These are phyloP conservation scores for Botrytis fabae DNA, from an alignment of 2,329 filamentous ascomycete genomes.

Conservation along the genomic window DNA sequence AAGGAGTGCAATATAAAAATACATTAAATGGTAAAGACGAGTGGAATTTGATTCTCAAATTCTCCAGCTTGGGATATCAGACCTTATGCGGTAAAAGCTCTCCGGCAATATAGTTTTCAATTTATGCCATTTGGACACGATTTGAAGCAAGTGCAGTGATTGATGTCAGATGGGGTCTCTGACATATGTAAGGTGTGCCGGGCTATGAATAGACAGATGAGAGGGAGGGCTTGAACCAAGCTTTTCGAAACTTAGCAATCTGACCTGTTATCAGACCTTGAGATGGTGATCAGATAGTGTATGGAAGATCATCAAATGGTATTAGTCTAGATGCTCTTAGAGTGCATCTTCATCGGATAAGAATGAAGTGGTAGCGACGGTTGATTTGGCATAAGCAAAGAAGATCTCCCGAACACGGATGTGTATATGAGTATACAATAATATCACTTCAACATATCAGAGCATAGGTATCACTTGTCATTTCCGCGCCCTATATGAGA, in stretches of 20 bases:
- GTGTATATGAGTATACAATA: not conserved
- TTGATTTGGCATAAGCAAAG: not conserved
- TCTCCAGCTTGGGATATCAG: not conserved
- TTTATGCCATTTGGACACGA: not conserved
- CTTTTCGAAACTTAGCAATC: too few species aligned
- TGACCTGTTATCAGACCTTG: not conserved
- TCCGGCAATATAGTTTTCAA: not conserved
- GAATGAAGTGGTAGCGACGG: not conserved
- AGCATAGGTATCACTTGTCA: not conserved
- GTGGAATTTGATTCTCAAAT: not conserved
- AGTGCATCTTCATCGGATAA: too few species aligned
- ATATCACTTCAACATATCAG: not conserved
- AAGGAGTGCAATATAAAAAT: accelerated
- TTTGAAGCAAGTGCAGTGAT: too few species aligned
- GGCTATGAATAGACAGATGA: too few species aligned
- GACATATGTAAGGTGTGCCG: not conserved
- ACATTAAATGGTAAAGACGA: accelerated
- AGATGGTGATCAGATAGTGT: not conserved
- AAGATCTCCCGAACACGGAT: not conserved
- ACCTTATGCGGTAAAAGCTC: not conserved
- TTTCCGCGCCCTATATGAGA: not conserved
- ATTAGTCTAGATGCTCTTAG: too few species aligned
- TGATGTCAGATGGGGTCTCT: not conserved
- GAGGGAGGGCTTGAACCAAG: too few species aligned
- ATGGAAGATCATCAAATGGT: too few species aligned